These are phyloP conservation scores for Botryosphaeria dothidea DNA, from an alignment of 2,329 filamentous ascomycete species.

Conservation along the genomic window DNA sequence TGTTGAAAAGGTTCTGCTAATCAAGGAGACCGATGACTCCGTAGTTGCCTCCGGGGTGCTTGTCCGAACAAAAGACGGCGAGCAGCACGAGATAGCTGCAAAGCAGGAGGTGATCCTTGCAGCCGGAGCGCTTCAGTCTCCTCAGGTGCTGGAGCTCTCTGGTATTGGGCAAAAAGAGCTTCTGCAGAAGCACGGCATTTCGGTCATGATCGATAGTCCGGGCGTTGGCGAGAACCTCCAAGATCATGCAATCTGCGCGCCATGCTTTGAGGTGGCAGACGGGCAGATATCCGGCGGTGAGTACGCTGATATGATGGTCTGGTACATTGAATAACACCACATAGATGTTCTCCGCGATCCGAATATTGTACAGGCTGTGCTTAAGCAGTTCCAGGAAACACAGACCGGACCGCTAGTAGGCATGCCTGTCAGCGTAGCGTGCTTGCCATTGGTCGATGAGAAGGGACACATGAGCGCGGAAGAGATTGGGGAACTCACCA, in stretches of 20 bases:
- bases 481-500: not conserved
- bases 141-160: constrained; percentile 35
- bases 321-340: not conserved
- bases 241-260: constrained; percentile 21
- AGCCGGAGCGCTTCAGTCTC: constrained; percentile 31
- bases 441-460: constrained; percentile 29
- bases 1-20: constrained; percentile 20
- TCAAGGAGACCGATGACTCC: constrained; percentile 6
- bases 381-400: constrained; percentile 27
- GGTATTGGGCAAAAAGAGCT: constrained; percentile 28
- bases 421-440: constrained; percentile 28
- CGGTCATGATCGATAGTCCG: constrained; percentile 20
- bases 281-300: constrained; percentile 26
- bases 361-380: constrained; percentile 21
- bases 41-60: constrained; percentile 15
- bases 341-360: constrained; percentile 27
- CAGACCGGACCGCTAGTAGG: constrained; percentile 27
- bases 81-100: constrained; percentile 22
- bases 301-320: not conserved
- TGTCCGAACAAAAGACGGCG: constrained; percentile 6
- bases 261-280: constrained; percentile 18
- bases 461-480: constrained; percentile 20
- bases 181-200: constrained; percentile 15
- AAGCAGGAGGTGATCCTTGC: constrained; percentile 34
- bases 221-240: constrained; percentile 23